phyloP scores from a whole-genome alignment of 257 asterid genomes.

The Leonotis leonurus region DNA sequence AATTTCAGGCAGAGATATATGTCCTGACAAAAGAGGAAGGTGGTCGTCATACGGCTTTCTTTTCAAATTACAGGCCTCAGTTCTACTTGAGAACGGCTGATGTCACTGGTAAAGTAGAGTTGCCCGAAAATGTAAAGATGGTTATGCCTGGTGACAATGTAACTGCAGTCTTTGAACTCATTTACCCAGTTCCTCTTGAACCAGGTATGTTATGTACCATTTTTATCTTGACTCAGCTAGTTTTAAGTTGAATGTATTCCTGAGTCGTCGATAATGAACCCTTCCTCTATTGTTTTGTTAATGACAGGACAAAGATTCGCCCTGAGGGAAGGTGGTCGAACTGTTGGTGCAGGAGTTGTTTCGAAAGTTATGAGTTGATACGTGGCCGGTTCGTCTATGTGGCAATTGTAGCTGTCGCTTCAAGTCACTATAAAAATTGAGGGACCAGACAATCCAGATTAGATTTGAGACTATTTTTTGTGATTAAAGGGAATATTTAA shows the following conservation, averaged over 20 bases:
- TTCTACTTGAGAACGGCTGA: slow-evolving; percentile 97
- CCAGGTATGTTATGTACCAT: slow-evolving; percentile 38
- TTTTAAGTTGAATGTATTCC: too few relatives aligned
- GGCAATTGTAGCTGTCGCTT: too few relatives aligned
- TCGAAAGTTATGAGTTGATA: slow-evolving; percentile 71
- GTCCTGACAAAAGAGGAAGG: slow-evolving; percentile 99
- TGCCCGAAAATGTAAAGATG: slow-evolving; percentile 95
- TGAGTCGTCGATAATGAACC: too few relatives aligned
- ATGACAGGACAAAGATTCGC: slow-evolving; percentile 87
- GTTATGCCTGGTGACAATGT: slow-evolving; percentile 99
- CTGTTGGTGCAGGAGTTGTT: slow-evolving; percentile 96
- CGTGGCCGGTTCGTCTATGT: too few relatives aligned
- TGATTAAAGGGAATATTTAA: too few relatives aligned
- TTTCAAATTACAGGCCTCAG: slow-evolving; percentile 84
- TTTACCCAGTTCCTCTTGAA: slow-evolving; percentile 86
- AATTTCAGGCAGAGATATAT: slow-evolving; percentile 90
- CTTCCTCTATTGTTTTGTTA: neutral
- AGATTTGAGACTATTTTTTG: too few relatives aligned
- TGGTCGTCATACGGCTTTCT: slow-evolving; percentile 91
- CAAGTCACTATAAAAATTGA: too few relatives aligned
- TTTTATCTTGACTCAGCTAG: neutral
- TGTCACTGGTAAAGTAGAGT: slow-evolving; percentile 81
- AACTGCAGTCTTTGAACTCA: slow-evolving; percentile 85
- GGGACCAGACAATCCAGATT: too few relatives aligned
- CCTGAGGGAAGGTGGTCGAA: slow-evolving; percentile 88